These are phyloP conservation scores for Cystofilobasidium ferigula DNA, from an alignment of 768 basidiomycete genomes.

Conservation along the genomic window DNA sequence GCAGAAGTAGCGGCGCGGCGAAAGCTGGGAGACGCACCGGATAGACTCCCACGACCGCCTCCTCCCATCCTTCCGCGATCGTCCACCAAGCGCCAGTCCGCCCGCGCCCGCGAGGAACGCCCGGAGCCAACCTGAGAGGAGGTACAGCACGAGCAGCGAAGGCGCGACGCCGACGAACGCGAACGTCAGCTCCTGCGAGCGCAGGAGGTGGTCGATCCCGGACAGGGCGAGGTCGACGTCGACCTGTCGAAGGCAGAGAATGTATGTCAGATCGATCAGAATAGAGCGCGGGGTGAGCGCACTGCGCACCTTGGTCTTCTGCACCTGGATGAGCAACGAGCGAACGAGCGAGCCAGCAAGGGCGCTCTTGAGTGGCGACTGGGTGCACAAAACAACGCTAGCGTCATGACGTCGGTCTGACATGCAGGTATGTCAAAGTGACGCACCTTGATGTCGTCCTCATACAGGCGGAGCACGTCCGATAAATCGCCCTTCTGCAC, in stretches of 20 bases:
- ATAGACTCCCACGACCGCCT: conserved; percentile 19
- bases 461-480: conserved; percentile 73
- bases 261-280: background rate
- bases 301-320: conserved; percentile 73
- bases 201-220: conserved; percentile 86
- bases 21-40: background rate
- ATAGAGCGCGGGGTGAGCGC: background rate
- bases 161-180: conserved; percentile 95
- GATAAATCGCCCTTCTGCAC: conserved; percentile 75
- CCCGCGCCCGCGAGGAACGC: conserved; percentile 39
- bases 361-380: conserved; percentile 66
- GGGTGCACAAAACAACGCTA: too few relatives aligned
- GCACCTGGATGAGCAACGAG: conserved; percentile 79
- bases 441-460: conserved; percentile 68
- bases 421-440: background rate
- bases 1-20: background rate
- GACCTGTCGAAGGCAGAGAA: conserved; percentile 47
- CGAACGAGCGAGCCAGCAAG: conserved; percentile 69
- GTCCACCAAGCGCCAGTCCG: background rate
- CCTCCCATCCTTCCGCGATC: background rate
- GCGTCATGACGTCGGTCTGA: too few relatives aligned
- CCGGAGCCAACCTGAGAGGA: conserved; percentile 48
- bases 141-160: conserved; percentile 66
- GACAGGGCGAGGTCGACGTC: conserved; percentile 81
- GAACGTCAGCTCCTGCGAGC: conserved; percentile 88